Evolutionary conservation across 2,329 filamentous ascomycete species (phyloP).

Genomic region (Colletotrichum noveboracense): DNA sequence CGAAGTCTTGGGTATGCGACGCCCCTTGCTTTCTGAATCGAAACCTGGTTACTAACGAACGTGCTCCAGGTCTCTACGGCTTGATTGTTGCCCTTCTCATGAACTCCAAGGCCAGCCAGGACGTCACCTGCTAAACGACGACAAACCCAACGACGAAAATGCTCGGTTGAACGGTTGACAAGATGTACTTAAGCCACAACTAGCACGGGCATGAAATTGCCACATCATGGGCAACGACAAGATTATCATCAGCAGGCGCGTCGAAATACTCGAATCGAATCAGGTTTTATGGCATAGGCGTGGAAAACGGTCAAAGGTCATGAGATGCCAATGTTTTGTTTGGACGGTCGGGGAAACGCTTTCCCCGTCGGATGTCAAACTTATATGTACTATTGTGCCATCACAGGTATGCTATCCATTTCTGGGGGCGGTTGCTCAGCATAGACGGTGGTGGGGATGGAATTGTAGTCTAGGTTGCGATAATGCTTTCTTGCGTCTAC

Average conservation of each 20-base stretch:
- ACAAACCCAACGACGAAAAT: constrained; percentile 22
- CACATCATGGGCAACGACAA: constrained; percentile 25
- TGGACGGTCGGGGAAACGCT: constrained; percentile 24
- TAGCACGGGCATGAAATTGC: constrained; percentile 20
- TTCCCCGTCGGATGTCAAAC: constrained; percentile 29
- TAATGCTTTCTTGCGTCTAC: constrained; percentile 25
- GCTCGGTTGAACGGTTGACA: constrained; percentile 37
- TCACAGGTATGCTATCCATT: constrained; percentile 42
- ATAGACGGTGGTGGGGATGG: constrained; percentile 50
- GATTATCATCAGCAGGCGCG: constrained; percentile 22
- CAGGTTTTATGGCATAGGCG: constrained; percentile 25
- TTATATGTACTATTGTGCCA: constrained; percentile 59
- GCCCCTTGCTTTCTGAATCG: background rate
- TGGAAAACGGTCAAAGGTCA: constrained; percentile 20
- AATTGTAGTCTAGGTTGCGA: constrained; percentile 48
- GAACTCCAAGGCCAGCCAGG: constrained; percentile 88
- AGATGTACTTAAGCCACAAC: constrained; percentile 35
- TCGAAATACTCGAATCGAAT: constrained; percentile 25
- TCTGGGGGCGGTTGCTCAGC: constrained; percentile 44
- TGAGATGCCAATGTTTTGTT: constrained; percentile 21
- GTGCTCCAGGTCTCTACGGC: constrained; percentile 85
- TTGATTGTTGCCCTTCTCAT: constrained; percentile 98
- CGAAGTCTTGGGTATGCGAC: constrained; percentile 87
- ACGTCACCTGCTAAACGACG: constrained; percentile 63
- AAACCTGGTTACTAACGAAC: constrained; percentile 26